Percentiles rank a stretch among this genome's conserved stretches.
phyloP scores from a whole-genome alignment of 139 green algal genomes.

The Auxenochlorella pyrenoidosa region DNA sequence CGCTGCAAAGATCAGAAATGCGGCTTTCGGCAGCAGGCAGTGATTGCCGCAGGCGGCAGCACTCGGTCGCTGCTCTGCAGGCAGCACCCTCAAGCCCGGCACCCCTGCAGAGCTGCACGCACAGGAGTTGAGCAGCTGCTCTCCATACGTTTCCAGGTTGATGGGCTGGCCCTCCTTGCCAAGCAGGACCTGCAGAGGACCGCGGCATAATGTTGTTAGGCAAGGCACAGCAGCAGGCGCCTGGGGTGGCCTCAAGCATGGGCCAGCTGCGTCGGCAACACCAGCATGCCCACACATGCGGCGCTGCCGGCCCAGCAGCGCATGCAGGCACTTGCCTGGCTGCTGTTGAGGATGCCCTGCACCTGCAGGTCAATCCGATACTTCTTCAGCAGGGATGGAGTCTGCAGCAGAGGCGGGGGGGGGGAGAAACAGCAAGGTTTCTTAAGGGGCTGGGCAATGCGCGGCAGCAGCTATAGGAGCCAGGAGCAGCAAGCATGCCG shows the following conservation, averaged over 20 bases:
- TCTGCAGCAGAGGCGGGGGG: constrained; percentile 45
- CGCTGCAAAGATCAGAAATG: too few relatives aligned
- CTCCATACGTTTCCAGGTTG: constrained; percentile 27
- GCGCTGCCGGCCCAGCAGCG: too few relatives aligned
- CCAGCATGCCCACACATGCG: too few relatives aligned
- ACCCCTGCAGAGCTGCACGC: neutral
- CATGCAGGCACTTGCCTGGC: constrained; percentile 43
- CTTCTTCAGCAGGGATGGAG: constrained; percentile 47
- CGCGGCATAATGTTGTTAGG: too few relatives aligned
- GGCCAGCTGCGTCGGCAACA: too few relatives aligned
- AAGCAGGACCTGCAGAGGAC: neutral
- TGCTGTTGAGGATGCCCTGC: constrained; percentile 59
- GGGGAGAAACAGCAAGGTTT: neutral
- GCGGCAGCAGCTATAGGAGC: too few relatives aligned
- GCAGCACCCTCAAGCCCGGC: too few relatives aligned
- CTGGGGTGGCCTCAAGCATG: too few relatives aligned
- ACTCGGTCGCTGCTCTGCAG: too few relatives aligned
- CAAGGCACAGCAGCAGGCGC: neutral
- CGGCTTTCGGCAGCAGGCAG: neutral
- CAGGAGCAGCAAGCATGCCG: too few relatives aligned
- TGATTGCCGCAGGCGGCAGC: too few relatives aligned
- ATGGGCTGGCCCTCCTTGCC: constrained; percentile 27
- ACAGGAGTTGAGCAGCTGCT: constrained; percentile 30
- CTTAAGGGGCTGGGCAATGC: too few relatives aligned
- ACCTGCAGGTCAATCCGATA: constrained; percentile 71